Evolutionary conservation across 352 stramenopile genomes (phyloP), one percentile per base, ranked within the genome.

Genomic region (Phytophthora gonapodyides): DNA sequence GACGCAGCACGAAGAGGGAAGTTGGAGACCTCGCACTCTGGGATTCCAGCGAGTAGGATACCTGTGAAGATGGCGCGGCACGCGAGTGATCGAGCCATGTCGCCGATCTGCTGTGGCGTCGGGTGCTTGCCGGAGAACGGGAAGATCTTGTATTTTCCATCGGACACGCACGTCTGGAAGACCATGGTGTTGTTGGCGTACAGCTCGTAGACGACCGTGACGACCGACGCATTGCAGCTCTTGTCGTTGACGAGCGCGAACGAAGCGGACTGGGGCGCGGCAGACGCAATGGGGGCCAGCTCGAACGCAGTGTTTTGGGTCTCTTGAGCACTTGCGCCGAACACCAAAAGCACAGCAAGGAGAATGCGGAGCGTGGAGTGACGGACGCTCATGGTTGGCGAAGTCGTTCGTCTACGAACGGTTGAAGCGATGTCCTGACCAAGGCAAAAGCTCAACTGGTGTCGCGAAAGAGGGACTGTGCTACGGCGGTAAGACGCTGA

Each of bases 71-170:
- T 64, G 12, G 75, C 64, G 8, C 68, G 67, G 35, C 76, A 86
- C 16, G 76, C 69, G 10, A 67, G 48, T 1, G 72, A 83, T 9
- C 42, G 44, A 11, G 64, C 62, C 43, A 80, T 71, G 5, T 24
- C 53, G 2, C 54, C 57, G 37, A 82, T 81, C 50, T 88, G 64
- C 30, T 62, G 53, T 0, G 64, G 30, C 12, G 71, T 83, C 15
- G 74, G 71, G 31, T 73, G 72, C 5, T 54, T 67, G 12, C 74
- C 66, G 5, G 73, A 64, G 45, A 67, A 78, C 9, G 78, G 76
- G 56, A 86, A 88, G 51, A 88, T 78, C 47, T 78, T 76, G 69
- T 83, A 88, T 35, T 69, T 61, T 35, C 59, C 64, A 12, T 81
- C 71, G 16, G 47, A 53, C 12, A 78, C 67, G 48, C 78, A 86